Conservation (phyloP, 176 grass and related monocot species). For the Raddia distichophylla region DNA sequence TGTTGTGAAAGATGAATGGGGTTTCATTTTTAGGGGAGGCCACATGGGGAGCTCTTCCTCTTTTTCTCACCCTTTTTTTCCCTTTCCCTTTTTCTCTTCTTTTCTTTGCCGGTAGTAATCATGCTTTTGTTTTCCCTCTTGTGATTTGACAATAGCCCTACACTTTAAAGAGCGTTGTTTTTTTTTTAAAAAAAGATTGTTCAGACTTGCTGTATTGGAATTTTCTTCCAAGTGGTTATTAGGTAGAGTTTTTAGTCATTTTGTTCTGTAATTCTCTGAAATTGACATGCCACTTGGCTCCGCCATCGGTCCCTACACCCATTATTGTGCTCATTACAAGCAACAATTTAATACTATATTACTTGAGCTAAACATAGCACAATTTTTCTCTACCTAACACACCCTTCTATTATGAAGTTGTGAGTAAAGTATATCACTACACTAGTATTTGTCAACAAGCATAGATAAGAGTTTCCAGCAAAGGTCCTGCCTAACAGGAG, state of each 20-base stretch:
- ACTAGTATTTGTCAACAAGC: slow-evolving; percentile 18
- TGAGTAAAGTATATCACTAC: slow-evolving; percentile 11
- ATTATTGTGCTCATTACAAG: slow-evolving; percentile 17
- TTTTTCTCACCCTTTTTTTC: neutral
- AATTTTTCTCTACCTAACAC: neutral
- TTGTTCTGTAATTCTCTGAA: slow-evolving; percentile 14
- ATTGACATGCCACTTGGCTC: slow-evolving; percentile 31
- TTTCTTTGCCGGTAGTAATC: slow-evolving; percentile 33
- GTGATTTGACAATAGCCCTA: slow-evolving; percentile 41
- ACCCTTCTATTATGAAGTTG: neutral
- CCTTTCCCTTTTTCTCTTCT: neutral
- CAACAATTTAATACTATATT: neutral
- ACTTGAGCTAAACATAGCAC: slow-evolving; percentile 11
- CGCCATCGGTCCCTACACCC: neutral
- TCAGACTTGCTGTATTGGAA: neutral
- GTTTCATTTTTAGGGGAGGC: slow-evolving; percentile 18
- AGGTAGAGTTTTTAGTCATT: neutral
- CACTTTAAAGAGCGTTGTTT: slow-evolving; percentile 12
- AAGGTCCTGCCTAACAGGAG: slow-evolving; percentile 45
- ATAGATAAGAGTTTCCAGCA: slow-evolving; percentile 27
- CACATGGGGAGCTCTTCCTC: slow-evolving; percentile 38
- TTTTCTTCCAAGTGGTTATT: neutral
- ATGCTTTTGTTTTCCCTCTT: slow-evolving; percentile 24
- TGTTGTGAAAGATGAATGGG: slow-evolving; percentile 16
- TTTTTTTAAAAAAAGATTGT: neutral